Evolutionary conservation across 768 basidiomycete species (phyloP).

Genomic region (Russula brevipes): DNA sequence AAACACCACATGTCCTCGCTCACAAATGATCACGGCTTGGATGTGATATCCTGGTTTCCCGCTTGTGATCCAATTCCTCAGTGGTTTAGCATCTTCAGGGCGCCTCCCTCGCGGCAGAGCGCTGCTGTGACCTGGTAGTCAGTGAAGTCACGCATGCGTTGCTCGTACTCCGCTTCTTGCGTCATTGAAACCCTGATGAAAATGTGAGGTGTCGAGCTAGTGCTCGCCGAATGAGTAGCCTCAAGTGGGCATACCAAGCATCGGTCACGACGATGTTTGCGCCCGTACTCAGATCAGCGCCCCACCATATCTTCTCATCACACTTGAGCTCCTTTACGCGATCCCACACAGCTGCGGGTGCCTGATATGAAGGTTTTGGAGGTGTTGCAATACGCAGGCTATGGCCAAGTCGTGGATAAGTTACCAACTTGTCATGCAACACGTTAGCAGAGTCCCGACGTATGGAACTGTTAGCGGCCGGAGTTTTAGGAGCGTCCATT

Average conservation of each 20-base stretch:
- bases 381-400: constrained; percentile 82
- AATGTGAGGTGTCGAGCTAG: background rate
- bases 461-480: constrained; percentile 86
- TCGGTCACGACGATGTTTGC: constrained; percentile 97
- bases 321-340: constrained; percentile 71
- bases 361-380: constrained; percentile 51
- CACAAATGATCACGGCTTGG: constrained; percentile 26
- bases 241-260: constrained; percentile 67
- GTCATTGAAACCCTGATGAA: constrained; percentile 95
- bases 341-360: constrained; percentile 71
- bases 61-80: constrained; percentile 44
- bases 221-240: background rate
- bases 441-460: constrained; percentile 96
- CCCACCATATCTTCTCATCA: constrained; percentile 70
- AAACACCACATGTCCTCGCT: background rate
- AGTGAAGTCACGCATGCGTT: constrained; percentile 77
- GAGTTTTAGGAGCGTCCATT: constrained; percentile 45
- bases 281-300: constrained; percentile 62
- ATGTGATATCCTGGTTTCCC: constrained; percentile 33
- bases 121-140: constrained; percentile 94
- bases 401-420: constrained; percentile 88
- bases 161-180: constrained; percentile 88
- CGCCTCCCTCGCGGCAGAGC: constrained; percentile 77
- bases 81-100: constrained; percentile 44
- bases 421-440: constrained; percentile 94